A percentile compares a stretch with the other conserved stretches of the same genome.
These are phyloP conservation scores for Santalum album DNA, from an alignment of 164 flowering plant genomes.

Conservation along the genomic window DNA sequence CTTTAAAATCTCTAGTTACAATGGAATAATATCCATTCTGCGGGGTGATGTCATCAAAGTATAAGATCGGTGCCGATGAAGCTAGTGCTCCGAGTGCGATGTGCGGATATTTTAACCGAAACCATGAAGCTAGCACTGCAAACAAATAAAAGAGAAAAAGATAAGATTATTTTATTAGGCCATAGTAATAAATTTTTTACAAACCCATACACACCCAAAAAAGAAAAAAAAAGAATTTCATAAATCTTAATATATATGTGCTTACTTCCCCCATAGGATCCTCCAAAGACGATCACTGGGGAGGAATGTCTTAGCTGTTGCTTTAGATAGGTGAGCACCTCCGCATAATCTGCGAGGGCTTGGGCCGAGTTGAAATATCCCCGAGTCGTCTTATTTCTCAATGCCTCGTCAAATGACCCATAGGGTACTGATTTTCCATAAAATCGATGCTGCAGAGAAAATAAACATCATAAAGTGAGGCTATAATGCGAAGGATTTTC, in stretches of 20 bases:
- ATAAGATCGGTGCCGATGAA: conserved; percentile 65
- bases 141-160: neutral
- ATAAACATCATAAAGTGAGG: too few species aligned
- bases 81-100: conserved; percentile 58
- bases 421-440: conserved; percentile 59
- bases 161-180: neutral
- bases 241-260: neutral
- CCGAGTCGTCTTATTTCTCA: conserved; percentile 27
- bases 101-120: conserved; percentile 61
- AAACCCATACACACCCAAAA: neutral
- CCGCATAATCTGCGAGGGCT: conserved; percentile 72
- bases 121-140: conserved; percentile 75
- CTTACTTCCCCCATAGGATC: conserved; percentile 77
- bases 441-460: conserved; percentile 43
- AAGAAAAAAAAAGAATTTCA: neutral
- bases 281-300: conserved; percentile 61
- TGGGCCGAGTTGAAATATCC: conserved; percentile 74
- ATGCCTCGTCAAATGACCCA: conserved; percentile 31
- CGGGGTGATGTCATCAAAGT: conserved; percentile 46
- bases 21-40: conserved; percentile 27
- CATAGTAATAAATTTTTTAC: neutral
- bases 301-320: conserved; percentile 32
- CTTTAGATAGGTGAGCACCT: conserved; percentile 37
- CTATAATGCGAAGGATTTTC: too few species aligned
- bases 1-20: conserved; percentile 37